These are phyloP conservation scores for Bombardia bombarda DNA, from an alignment of 495 filamentous ascomycete genomes.

Conservation along the genomic window DNA sequence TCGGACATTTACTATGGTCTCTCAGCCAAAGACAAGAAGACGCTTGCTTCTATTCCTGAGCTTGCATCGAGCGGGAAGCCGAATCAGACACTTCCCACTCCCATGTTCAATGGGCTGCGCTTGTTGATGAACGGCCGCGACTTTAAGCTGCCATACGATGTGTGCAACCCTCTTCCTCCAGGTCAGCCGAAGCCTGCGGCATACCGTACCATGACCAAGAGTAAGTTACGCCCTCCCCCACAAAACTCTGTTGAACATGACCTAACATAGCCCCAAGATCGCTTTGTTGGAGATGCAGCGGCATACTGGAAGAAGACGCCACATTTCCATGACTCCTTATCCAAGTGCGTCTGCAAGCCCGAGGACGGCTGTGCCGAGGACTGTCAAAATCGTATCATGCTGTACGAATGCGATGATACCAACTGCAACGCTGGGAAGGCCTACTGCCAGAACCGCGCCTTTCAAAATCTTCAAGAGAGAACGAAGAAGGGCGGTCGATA, in stretches of 20 bases:
- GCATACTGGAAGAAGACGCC: slow-evolving; percentile 76
- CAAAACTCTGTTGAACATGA: background rate
- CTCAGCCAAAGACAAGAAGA: slow-evolving; percentile 52
- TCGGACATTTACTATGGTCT: slow-evolving; percentile 51
- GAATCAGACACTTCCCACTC: slow-evolving; percentile 36
- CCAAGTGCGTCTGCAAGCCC: slow-evolving; percentile 68
- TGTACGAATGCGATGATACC: slow-evolving; percentile 87
- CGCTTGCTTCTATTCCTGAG: slow-evolving; percentile 46
- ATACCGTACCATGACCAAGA: slow-evolving; percentile 84
- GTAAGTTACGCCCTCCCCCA: slow-evolving; percentile 33
- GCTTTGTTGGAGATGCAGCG: slow-evolving; percentile 85
- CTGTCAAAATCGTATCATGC: slow-evolving; percentile 92
- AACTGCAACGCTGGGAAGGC: slow-evolving; percentile 72
- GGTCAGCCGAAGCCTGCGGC: slow-evolving; percentile 86
- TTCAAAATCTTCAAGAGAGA: slow-evolving; percentile 68
- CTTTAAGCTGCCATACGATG: slow-evolving; percentile 82
- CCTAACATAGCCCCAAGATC: slow-evolving; percentile 46
- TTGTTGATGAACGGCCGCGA: slow-evolving; percentile 61
- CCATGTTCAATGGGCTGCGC: slow-evolving; percentile 38
- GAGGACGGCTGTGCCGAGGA: slow-evolving; percentile 78
- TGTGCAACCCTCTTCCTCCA: slow-evolving; percentile 76
- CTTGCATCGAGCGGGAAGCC: slow-evolving; percentile 27
- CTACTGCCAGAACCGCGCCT: slow-evolving; percentile 77
- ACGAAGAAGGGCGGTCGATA: slow-evolving; percentile 74
- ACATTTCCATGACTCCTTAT: slow-evolving; percentile 61